Evolutionary conservation across 2,329 filamentous ascomycete genomes (phyloP), one percentile per base, ranked within the genome.

Genomic region (Raffaelea ambrosiae): DNA sequence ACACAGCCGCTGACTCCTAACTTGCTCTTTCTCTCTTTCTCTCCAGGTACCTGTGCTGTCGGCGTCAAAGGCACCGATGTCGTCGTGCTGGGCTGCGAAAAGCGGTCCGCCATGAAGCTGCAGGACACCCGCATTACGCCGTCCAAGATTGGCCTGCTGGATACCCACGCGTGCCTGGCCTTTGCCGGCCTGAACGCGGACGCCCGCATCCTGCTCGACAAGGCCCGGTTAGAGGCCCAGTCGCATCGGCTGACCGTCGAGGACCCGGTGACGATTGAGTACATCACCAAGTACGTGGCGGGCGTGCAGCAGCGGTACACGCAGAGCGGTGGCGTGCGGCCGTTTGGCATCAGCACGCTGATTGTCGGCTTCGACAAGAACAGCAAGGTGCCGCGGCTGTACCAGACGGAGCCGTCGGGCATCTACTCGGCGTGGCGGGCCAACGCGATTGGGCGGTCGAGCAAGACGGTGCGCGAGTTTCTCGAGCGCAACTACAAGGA

Each of bases 351-450:
- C 67, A 96, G 89, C 73, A 97, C 91, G 38, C 75, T 98, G 65
- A 89, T 98, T 59, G 91, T 98, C 53, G 93, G 93, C n/a, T 98
- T 98, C 63, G 93, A 98, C 72, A 87, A 89, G 58, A 88, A 87
- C 58, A 91, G 89, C 74, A 83, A 85, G 63, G 84, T 84, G 48
- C 91, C 93, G 47, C 81, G 90, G 59, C 76, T 98, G 52, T 98
- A 97, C 69, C 91, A 96, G 79, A 98, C 93, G 4, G 93, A 98
- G 73, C 93, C 94, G n/a, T 95, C 89, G 54, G 93, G 94, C 51
- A 98, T 98, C 67, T 98, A 97, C 76, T 96, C 89, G 49, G 93
- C 93, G 66, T 98, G 93, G 93, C 97, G 98, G 78, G 94, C 93
- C 60, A 98, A 98, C 64, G 93, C 93, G 49, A 98, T 98, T 62